Percentiles rank a stretch among this genome's conserved stretches.
phyloP scores from a whole-genome alignment of 1,139 yeast genomes.

The Suhomyces wounanorum region DNA sequence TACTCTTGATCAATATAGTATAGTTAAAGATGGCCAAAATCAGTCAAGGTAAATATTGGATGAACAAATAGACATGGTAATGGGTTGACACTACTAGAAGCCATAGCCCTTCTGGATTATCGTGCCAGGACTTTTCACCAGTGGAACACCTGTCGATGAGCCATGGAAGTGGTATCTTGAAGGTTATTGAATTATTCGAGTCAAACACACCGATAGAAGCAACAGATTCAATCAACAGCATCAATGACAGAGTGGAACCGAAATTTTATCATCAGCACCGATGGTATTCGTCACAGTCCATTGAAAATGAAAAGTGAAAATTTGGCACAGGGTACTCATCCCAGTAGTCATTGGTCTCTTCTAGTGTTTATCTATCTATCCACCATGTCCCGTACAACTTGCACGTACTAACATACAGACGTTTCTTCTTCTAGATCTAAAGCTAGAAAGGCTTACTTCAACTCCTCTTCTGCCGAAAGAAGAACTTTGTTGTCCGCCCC shows the following conservation, averaged over 20 bases:
- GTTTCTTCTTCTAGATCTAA: slow-evolving; percentile 99
- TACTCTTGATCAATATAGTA: slow-evolving; percentile 14
- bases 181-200: background rate
- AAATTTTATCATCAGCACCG: background rate
- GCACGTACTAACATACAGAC: slow-evolving; percentile 57
- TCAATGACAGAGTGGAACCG: background rate
- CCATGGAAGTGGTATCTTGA: background rate
- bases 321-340: background rate
- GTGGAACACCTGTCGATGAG: background rate
- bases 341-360: background rate
- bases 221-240: background rate
- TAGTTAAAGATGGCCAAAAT: slow-evolving; percentile 57
- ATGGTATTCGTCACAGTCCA: background rate
- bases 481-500: slow-evolving; percentile 98
- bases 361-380: background rate
- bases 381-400: background rate
- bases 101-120: background rate
- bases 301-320: background rate
- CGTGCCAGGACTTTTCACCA: background rate
- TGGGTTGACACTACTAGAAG: background rate
- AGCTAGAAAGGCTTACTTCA: slow-evolving; percentile 99
- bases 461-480: slow-evolving; percentile 95
- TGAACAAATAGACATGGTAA: slow-evolving; percentile 5
- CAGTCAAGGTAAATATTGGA: slow-evolving; percentile 54
- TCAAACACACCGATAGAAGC: background rate